Conservation (phyloP, 1,139 yeast genomes). For the Saccharomyces hybrid region DNA sequence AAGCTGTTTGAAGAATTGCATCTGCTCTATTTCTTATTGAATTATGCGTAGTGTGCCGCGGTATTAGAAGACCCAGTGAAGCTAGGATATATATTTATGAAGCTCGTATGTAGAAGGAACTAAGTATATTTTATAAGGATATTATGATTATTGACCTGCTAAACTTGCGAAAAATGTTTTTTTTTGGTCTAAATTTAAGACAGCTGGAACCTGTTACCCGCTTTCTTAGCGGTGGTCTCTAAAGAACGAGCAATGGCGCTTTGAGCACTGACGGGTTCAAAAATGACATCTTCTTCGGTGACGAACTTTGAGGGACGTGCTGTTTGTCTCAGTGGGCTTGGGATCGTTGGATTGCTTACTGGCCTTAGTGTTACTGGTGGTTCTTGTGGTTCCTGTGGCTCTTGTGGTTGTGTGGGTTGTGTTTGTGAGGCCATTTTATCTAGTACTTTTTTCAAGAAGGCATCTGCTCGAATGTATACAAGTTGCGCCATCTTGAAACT, state of each 20-base stretch:
- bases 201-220: constrained; percentile 10
- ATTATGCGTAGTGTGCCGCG: neutral
- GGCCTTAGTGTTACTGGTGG: neutral
- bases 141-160: neutral
- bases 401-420: neutral
- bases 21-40: neutral
- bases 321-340: neutral
- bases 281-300: neutral
- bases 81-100: neutral
- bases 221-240: constrained; percentile 6
- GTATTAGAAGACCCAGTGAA: neutral
- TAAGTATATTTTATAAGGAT: constrained; percentile 3
- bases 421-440: constrained; percentile 12
- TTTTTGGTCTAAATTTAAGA: neutral
- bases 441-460: constrained; percentile 8
- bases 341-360: neutral
- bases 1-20: neutral
- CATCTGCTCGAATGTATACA: constrained; percentile 13
- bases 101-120: neutral
- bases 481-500: constrained; percentile 14
- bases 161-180: constrained; percentile 2
- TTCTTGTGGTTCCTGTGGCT: too few relatives aligned
- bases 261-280: constrained; percentile 5
- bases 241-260: constrained; percentile 9
- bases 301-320: neutral